Evolutionary conservation across 345 rosid genomes (phyloP).

Genomic region (Murraya paniculata): DNA sequence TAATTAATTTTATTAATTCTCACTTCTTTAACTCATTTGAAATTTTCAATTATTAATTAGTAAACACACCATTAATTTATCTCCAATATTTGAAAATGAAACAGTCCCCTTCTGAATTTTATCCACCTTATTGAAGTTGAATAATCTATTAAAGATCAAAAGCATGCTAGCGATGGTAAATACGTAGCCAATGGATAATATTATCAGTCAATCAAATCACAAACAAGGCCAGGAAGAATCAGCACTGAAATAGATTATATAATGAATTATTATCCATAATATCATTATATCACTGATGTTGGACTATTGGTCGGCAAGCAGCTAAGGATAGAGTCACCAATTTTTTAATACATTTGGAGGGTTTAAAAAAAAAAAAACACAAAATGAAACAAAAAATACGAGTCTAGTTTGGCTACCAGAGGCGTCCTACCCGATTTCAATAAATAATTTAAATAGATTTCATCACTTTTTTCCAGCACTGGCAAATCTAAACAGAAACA

Average conservation of each 20-base stretch:
- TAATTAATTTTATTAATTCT: too few relatives aligned
- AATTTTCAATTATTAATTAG: too few relatives aligned
- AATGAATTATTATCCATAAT: not conserved
- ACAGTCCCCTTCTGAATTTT: too few relatives aligned
- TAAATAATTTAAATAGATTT: not conserved
- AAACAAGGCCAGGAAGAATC: not conserved
- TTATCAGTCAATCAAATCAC: not conserved
- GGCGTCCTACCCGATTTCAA: slow-evolving; percentile 2
- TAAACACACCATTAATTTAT: too few relatives aligned
- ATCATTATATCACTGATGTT: too few relatives aligned
- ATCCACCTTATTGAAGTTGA: too few relatives aligned
- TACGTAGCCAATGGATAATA: not conserved
- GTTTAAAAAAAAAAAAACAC: too few relatives aligned
- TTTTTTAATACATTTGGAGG: not conserved
- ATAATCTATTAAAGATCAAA: too few relatives aligned
- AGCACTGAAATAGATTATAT: not conserved
- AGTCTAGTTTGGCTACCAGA: slow-evolving; percentile 22
- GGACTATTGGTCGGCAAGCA: not conserved
- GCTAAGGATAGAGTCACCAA: not conserved
- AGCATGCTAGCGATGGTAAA: too few relatives aligned
- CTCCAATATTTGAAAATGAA: too few relatives aligned
- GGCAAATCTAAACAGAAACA: not conserved
- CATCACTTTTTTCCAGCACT: not conserved
- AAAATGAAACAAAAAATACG: not conserved
- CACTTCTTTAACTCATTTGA: too few relatives aligned